Evolutionary conservation across 73 alveolate species (phyloP), one percentile per base, ranked within the genome.

Genomic region (Durusdinium trenchii): DNA sequence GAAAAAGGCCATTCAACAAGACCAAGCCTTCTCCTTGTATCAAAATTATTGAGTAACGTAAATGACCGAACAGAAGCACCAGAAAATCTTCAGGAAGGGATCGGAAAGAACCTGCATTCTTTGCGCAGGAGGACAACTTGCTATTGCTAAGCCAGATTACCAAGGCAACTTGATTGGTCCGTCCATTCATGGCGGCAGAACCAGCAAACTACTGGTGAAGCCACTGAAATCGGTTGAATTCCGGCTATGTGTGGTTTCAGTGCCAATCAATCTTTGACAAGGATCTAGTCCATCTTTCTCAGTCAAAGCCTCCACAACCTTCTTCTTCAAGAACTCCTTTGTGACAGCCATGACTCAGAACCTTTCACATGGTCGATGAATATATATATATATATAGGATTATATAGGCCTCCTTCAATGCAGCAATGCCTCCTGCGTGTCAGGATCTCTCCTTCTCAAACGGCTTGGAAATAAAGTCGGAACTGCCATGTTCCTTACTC

Each of bases 381-480:
- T n/a, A n/a, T n/a, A n/a, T n/a, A n/a, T n/a, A n/a, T n/a, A n/a
- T n/a, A n/a, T 23, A n/a, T 71, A 71, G 10, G 51, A 28, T 3
- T 6, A 32, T 47, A 6, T 71, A n/a, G 51, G 51, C 6, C 84
- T 20, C 18, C 52, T 16, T 6, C 51, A 40, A 38, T 73, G 52
- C 84, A 35, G 69, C 6, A 76, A 9, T 60, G 73, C 4, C 30
- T 60, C n/a, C 7, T 23, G 30, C 1, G 0, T 32, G 30, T 60
- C 18, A n/a, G 69, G 69, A 64, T 6, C 79, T 10, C 26, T 78
- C 96, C 96, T 90, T 90, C 51, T 38, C 96, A 90, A 90, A 90
- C 6, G 96, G 96, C 96, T 90, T 90, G 43, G 96, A 67, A 42
- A 90, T 69, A 73, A 90, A 90, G 79, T 67, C 96, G 23, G 96